Percentiles rank a stretch among this genome's conserved stretches.
Evolutionary conservation across 2,329 filamentous ascomycete species (phyloP).

Genomic region (Emmonsiellopsis sp.): DNA sequence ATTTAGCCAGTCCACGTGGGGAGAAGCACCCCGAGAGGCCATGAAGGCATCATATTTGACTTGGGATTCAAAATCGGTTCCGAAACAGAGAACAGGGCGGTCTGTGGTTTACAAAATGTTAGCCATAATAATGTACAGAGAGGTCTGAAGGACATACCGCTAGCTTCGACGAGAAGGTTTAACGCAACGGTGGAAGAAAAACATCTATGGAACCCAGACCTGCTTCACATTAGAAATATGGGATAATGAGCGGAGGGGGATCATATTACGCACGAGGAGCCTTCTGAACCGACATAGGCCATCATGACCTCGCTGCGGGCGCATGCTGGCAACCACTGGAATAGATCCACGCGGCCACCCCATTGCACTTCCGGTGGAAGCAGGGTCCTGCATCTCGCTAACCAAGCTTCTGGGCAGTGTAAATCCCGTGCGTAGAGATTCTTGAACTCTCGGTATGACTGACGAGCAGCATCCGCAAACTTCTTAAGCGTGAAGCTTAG

Average conservation of each 20-base stretch:
- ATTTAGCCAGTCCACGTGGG: slow-evolving; percentile 29
- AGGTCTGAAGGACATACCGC: slow-evolving; percentile 13
- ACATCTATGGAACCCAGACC: slow-evolving; percentile 29
- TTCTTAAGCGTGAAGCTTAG: slow-evolving; percentile 25
- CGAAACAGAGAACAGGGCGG: slow-evolving; percentile 24
- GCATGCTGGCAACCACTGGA: slow-evolving; percentile 26
- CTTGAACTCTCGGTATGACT: slow-evolving; percentile 18
- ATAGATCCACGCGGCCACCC: slow-evolving; percentile 25
- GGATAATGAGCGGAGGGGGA: background rate
- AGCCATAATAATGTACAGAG: slow-evolving; percentile 1
- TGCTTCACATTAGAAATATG: slow-evolving; percentile 7
- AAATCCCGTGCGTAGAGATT: slow-evolving; percentile 28
- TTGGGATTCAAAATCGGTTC: slow-evolving; percentile 26
- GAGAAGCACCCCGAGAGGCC: slow-evolving; percentile 23
- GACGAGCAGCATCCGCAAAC: slow-evolving; percentile 20
- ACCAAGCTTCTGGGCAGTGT: slow-evolving; percentile 25
- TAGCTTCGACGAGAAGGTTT: slow-evolving; percentile 25
- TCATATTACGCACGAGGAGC: slow-evolving; percentile 17
- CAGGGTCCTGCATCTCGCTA: slow-evolving; percentile 20
- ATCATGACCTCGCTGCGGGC: slow-evolving; percentile 29
- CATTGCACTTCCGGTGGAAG: slow-evolving; percentile 24
- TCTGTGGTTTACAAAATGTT: slow-evolving; percentile 8
- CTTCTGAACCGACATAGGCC: slow-evolving; percentile 28
- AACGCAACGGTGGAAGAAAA: slow-evolving; percentile 29
- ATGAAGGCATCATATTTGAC: slow-evolving; percentile 26